phyloP scores from a whole-genome alignment of 768 basidiomycete genomes.

The Polyporus arcularius region DNA sequence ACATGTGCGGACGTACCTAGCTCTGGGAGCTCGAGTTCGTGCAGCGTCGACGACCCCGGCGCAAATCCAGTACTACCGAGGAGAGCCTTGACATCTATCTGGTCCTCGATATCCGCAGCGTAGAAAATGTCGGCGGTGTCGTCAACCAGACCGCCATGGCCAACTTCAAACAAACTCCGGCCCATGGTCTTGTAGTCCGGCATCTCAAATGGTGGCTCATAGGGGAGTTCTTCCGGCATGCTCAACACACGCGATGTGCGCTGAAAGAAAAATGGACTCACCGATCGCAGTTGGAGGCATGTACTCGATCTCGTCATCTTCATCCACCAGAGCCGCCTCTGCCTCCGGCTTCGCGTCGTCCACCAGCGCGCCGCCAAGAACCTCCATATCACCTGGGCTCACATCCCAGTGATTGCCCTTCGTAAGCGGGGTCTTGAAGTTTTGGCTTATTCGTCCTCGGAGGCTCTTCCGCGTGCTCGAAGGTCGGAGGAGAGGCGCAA shows the following conservation, averaged over 20 bases:
- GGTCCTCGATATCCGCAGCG: slow-evolving; percentile 18
- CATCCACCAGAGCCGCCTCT: slow-evolving; percentile 27
- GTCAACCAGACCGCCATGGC: slow-evolving; percentile 37
- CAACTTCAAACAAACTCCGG: slow-evolving; percentile 35
- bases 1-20: slow-evolving; percentile 10
- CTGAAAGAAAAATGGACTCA: slow-evolving; percentile 28
- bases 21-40: slow-evolving; percentile 8
- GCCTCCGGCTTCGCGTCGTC: slow-evolving; percentile 28
- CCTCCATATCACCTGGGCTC: slow-evolving; percentile 52
- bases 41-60: not conserved
- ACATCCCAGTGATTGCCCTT: slow-evolving; percentile 77
- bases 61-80: slow-evolving; percentile 12
- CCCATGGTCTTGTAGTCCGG: slow-evolving; percentile 50
- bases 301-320: slow-evolving; percentile 53
- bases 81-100: slow-evolving; percentile 16
- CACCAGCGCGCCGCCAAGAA: slow-evolving; percentile 21
- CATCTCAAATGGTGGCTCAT: slow-evolving; percentile 49
- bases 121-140: slow-evolving; percentile 33
- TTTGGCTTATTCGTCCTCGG: slow-evolving; percentile 52
- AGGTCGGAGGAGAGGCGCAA: slow-evolving; percentile 49
- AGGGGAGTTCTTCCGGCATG: slow-evolving; percentile 38
- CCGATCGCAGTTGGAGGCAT: slow-evolving; percentile 55
- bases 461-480: slow-evolving; percentile 69
- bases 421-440: slow-evolving; percentile 67
- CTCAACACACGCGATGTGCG: not conserved